Base-by-base conservation (phyloP, 2,329 filamentous ascomycete species). In the Hypoxylon sp. region DNA sequence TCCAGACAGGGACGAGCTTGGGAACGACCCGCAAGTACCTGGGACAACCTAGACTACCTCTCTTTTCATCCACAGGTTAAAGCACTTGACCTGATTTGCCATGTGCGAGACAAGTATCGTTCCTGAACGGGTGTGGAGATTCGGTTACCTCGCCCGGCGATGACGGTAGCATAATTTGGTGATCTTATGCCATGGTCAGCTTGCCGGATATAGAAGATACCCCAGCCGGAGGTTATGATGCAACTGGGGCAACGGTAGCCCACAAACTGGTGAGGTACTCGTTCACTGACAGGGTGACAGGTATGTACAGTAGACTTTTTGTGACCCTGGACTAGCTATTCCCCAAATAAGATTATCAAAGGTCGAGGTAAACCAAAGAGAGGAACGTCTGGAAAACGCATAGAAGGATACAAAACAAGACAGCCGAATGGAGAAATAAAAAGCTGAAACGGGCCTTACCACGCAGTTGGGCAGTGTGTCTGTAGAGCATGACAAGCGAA, bases 101-200 rank as follows among this genome's bases (percentile, higher is more conserved):
- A 79, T 81, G 78, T 79, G 76, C 79, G 78, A 82, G 80, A 83
- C 80, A 68, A 75, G 77, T 80, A 78, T 78, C 75, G 82, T 83
- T 81, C 80, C 80, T 79, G 78, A 80, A 76, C 74, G 74, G 71
- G 71, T 78, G 78, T 77, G 78, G 78, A 78, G 78, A 77, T 76
- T 75, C 72, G 75, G 76, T 78, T 76, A 79, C 78, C 78, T 80
- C 80, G 80, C 74, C 79, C 77, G 79, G 79, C 78, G 77, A 79
- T 80, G 80, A 82, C 80, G 79, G 81, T 80, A 81, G 82, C 80
- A 85, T 85, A 85, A 85, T 84, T 85, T 83, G 83, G 79, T 78
- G 80, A 84, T 85, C 82, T 85, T 85, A 86, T 85, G 83, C 82
- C 81, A 83, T 83, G 79, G 79, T 70, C 70, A 75, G 75, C 77